A percentile compares a stretch with the other conserved stretches of the same genome.
These are phyloP conservation scores for Leishmania guyanensis DNA, from an alignment of 208 protist species.

Conservation along the genomic window DNA sequence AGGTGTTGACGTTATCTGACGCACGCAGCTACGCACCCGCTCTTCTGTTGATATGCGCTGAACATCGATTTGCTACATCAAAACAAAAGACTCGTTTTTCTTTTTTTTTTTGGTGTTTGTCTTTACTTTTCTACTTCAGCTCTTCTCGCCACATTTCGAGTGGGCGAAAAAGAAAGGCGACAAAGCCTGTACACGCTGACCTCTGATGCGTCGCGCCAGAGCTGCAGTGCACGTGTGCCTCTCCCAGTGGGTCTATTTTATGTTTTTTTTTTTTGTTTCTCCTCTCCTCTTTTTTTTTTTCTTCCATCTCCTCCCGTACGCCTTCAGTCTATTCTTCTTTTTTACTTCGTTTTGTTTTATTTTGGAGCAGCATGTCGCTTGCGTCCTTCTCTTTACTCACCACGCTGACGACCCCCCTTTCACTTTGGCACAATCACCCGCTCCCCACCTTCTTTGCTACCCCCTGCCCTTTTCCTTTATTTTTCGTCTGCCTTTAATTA, in stretches of 20 bases:
- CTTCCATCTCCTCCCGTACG: neutral
- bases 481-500: conserved; percentile 1
- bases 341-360: neutral
- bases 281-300: neutral
- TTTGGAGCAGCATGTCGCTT: neutral
- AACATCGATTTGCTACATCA: too few species aligned
- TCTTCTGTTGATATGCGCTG: neutral
- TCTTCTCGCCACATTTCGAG: too few species aligned
- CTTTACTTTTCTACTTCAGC: neutral
- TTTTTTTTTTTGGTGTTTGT: neutral
- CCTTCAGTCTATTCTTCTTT: neutral
- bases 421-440: neutral
- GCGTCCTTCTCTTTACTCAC: too few species aligned
- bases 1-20: too few species aligned
- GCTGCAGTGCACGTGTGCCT: neutral
- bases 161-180: too few species aligned
- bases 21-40: too few species aligned
- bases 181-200: too few species aligned
- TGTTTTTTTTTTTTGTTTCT: neutral
- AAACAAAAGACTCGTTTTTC: neutral
- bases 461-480: neutral
- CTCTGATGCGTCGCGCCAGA: too few species aligned
- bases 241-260: neutral
- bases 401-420: neutral
- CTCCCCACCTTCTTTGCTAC: conserved; percentile 5